Conservation (phyloP, 441 rosid genomes). For the Eutrema salsugineum region DNA sequence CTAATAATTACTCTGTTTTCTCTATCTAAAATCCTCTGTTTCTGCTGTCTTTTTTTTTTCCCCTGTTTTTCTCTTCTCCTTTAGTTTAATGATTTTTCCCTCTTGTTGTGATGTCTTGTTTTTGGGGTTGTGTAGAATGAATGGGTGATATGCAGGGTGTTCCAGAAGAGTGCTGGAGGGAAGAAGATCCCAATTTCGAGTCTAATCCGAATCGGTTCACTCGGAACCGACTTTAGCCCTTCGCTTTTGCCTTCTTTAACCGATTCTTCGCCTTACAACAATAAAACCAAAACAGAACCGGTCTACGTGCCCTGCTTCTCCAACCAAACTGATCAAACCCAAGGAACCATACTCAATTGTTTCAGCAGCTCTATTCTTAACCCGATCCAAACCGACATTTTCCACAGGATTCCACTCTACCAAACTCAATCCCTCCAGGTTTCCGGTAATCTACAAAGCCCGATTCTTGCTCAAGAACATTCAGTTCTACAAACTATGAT, state of each 20-base stretch:
- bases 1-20: slow-evolving; percentile 2
- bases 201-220: slow-evolving; percentile 41
- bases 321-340: slow-evolving; percentile 45
- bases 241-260: slow-evolving; percentile 61
- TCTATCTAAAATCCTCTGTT: neutral
- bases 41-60: neutral
- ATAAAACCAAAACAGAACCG: slow-evolving; percentile 43
- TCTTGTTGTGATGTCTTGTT: neutral
- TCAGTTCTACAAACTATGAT: slow-evolving; percentile 50
- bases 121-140: slow-evolving; percentile 65
- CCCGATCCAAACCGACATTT: slow-evolving; percentile 34
- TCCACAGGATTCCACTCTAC: slow-evolving; percentile 33
- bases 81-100: neutral
- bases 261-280: slow-evolving; percentile 51
- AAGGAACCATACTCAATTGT: slow-evolving; percentile 33
- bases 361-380: slow-evolving; percentile 35
- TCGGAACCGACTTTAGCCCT: slow-evolving; percentile 43
- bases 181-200: slow-evolving; percentile 70
- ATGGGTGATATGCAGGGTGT: slow-evolving; percentile 91
- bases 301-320: slow-evolving; percentile 99
- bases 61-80: neutral
- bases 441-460: slow-evolving; percentile 32
- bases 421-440: slow-evolving; percentile 33
- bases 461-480: slow-evolving; percentile 42
- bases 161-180: slow-evolving; percentile 73